Percentiles rank a stretch among this genome's conserved stretches.
Evolutionary conservation across 2,329 filamentous ascomycete species (phyloP).

Genomic region (Chalaropsis ovoidea): DNA sequence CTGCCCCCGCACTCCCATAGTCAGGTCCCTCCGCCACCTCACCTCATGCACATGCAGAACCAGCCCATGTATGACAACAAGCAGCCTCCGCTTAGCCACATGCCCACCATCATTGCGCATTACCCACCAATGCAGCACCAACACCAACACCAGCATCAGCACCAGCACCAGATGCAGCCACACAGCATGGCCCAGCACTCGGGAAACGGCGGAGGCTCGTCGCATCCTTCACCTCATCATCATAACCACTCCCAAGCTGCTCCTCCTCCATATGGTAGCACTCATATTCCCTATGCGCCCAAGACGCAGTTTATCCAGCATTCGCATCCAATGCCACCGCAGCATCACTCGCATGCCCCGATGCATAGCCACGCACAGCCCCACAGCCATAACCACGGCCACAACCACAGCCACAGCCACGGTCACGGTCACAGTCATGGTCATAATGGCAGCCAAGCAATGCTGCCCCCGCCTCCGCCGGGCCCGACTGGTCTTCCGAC

Average conservation of each 20-base stretch:
- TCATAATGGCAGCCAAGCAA: neutral
- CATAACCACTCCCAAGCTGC: neutral
- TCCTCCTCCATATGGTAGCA: constrained; percentile 3
- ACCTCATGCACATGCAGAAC: constrained; percentile 17
- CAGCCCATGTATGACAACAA: constrained; percentile 22
- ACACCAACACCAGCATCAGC: constrained; percentile 4
- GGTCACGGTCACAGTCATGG: constrained; percentile 1
- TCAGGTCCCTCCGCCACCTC: constrained; percentile 7
- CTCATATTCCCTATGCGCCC: constrained; percentile 13
- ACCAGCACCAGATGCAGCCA: neutral
- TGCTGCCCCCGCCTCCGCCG: neutral
- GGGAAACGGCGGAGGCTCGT: neutral
- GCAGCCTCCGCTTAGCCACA: constrained; percentile 22
- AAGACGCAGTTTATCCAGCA: constrained; percentile 21
- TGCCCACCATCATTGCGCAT: constrained; percentile 23
- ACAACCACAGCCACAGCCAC: neutral
- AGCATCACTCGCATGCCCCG: neutral
- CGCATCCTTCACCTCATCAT: constrained; percentile 11
- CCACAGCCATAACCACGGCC: constrained; percentile 1
- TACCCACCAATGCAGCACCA: constrained; percentile 15
- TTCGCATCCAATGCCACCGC: neutral
- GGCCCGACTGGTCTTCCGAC: neutral
- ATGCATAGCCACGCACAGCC: neutral
- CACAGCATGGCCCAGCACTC: neutral
- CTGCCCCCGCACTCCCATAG: neutral